Percentiles rank a stretch among this genome's conserved stretches.
phyloP scores from a whole-genome alignment of 345 rosid species.

The Sonneratia caseolaris region DNA sequence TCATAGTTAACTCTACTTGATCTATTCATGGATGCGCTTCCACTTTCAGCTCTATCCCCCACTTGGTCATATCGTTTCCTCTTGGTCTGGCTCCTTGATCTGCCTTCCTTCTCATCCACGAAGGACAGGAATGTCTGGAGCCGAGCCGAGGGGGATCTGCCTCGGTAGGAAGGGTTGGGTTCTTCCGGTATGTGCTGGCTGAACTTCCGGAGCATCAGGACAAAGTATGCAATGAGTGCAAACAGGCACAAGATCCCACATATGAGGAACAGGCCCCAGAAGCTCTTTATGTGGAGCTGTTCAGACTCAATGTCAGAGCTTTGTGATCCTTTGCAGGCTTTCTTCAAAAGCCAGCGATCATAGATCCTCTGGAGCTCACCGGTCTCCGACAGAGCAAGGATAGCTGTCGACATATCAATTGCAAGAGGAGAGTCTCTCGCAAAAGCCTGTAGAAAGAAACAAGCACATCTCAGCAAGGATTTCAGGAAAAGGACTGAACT shows the following conservation, averaged over 20 bases:
- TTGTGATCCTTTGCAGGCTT: constrained; percentile 29
- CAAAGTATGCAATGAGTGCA: constrained; percentile 53
- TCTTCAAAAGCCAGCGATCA: constrained; percentile 53
- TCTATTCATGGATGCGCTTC: constrained; percentile 8
- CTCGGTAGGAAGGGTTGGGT: constrained; percentile 18
- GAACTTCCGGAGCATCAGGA: constrained; percentile 39
- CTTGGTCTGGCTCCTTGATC: constrained; percentile 33
- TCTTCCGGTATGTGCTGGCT: constrained; percentile 21
- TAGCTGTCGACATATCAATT: constrained; percentile 80
- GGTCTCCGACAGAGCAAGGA: constrained; percentile 66
- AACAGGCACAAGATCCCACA: constrained; percentile 54
- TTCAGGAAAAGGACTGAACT: not conserved
- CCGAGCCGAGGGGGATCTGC: constrained; percentile 32
- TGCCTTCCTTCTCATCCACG: constrained; percentile 50
- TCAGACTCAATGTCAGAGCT: constrained; percentile 35
- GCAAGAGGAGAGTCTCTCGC: constrained; percentile 83
- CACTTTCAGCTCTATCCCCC: not conserved
- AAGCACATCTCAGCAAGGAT: not conserved
- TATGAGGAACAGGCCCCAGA: constrained; percentile 74
- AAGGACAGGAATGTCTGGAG: constrained; percentile 58
- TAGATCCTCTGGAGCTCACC: constrained; percentile 75
- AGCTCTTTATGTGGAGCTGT: constrained; percentile 61
- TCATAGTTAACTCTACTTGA: constrained; percentile 9
- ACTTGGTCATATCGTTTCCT: constrained; percentile 33
- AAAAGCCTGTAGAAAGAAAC: constrained; percentile 46